phyloP scores from a whole-genome alignment of 768 basidiomycete genomes.

The Galerina sulciceps region DNA sequence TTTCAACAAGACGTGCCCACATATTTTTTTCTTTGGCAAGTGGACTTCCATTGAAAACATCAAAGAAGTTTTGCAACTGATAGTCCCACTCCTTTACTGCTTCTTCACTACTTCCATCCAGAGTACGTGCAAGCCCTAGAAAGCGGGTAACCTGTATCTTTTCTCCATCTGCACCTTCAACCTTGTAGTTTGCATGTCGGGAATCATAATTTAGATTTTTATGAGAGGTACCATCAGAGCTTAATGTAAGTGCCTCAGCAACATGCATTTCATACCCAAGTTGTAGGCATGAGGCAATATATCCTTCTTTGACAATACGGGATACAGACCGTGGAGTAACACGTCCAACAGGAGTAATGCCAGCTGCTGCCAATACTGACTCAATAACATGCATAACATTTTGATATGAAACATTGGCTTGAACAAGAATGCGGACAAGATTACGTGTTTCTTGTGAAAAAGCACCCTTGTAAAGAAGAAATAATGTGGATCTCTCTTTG shows the following conservation, averaged over 20 bases:
- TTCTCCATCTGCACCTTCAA: neutral
- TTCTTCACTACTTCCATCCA: neutral
- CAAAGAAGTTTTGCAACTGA: neutral
- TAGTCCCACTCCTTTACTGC: neutral
- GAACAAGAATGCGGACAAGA: neutral
- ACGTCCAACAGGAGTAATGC: constrained; percentile 9
- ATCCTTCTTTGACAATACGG: constrained; percentile 15
- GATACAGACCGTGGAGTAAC: constrained; percentile 4
- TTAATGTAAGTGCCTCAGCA: constrained; percentile 2
- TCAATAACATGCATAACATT: constrained; percentile 3
- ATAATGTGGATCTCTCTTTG: neutral
- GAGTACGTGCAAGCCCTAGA: neutral
- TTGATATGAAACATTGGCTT: neutral
- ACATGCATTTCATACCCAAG: constrained; percentile 17
- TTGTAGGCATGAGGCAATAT: constrained; percentile 19
- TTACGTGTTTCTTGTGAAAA: neutral
- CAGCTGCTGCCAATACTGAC: constrained; percentile 5
- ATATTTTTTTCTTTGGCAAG: neutral
- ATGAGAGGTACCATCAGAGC: constrained; percentile 2
- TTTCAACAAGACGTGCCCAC: neutral
- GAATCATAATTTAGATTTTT: neutral
- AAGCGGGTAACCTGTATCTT: neutral
- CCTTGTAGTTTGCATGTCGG: neutral
- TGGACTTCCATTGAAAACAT: neutral
- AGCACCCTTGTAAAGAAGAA: neutral